phyloP scores from a whole-genome alignment of 805 yeast species.

The Starmerella scarabaei region DNA sequence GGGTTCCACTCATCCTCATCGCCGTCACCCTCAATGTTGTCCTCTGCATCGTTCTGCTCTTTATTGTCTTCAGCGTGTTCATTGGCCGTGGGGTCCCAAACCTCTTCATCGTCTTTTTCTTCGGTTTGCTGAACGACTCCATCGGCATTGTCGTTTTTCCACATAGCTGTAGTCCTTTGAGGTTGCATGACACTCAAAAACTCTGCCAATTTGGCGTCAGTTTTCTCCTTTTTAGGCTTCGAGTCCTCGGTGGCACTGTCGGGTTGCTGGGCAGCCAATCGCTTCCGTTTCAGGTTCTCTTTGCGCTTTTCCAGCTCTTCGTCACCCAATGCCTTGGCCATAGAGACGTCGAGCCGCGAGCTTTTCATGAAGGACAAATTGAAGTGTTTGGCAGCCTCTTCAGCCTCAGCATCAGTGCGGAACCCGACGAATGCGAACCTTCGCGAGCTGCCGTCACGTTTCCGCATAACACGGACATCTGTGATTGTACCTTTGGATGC shows the following conservation, averaged over 20 bases:
- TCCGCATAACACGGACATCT: conserved; percentile 75
- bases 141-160: conserved; percentile 28
- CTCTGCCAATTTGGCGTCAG: conserved; percentile 47
- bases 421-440: conserved; percentile 90
- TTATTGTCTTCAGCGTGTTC: conserved; percentile 3
- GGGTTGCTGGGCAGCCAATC: conserved; percentile 26
- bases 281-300: conserved; percentile 23
- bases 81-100: conserved; percentile 31
- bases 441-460: conserved; percentile 74
- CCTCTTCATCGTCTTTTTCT: conserved; percentile 7
- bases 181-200: conserved; percentile 77
- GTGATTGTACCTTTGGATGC: conserved; percentile 50
- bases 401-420: conserved; percentile 60
- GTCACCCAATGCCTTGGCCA: conserved; percentile 79
- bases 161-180: conserved; percentile 29
- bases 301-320: conserved; percentile 48
- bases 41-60: neutral
- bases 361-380: conserved; percentile 74
- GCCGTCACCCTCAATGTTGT: conserved; percentile 1
- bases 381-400: conserved; percentile 60
- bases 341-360: conserved; percentile 57
- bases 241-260: neutral
- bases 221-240: conserved; percentile 14
- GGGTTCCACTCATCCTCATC: conserved; percentile 25
- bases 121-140: neutral